phyloP scores from a whole-genome alignment of 495 filamentous ascomycete species.

The Cudoniella acicularis region DNA sequence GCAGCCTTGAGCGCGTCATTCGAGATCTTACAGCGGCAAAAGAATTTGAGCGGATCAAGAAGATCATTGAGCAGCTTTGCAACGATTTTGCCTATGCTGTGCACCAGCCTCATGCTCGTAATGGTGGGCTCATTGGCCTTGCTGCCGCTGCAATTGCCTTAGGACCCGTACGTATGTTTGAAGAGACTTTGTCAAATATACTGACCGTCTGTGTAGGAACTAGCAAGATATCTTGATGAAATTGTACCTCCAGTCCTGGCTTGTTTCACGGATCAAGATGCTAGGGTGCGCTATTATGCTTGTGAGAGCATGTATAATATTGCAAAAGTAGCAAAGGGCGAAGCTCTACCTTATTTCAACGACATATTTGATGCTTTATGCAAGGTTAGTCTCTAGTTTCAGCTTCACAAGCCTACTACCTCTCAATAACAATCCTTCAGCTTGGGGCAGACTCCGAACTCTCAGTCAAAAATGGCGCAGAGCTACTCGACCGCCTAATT shows the following conservation, averaged over 20 bases:
- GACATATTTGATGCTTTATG: slow-evolving; percentile 95
- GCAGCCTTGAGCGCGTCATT: slow-evolving; percentile 84
- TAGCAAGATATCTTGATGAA: slow-evolving; percentile 83
- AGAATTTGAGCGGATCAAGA: slow-evolving; percentile 73
- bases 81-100: slow-evolving; percentile 98
- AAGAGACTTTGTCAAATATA: background rate
- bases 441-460: slow-evolving; percentile 93
- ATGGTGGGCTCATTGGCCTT: slow-evolving; percentile 93
- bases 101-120: slow-evolving; percentile 94
- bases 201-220: slow-evolving; percentile 52
- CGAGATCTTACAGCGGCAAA: slow-evolving; percentile 74
- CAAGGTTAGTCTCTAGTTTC: slow-evolving; percentile 60
- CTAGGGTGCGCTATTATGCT: slow-evolving; percentile 95
- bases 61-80: slow-evolving; percentile 91
- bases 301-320: slow-evolving; percentile 99
- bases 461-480: slow-evolving; percentile 97
- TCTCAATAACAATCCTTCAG: slow-evolving; percentile 46
- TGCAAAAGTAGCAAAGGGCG: slow-evolving; percentile 97
- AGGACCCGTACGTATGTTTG: slow-evolving; percentile 76
- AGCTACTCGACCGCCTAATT: slow-evolving; percentile 90
- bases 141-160: slow-evolving; percentile 96
- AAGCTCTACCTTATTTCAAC: slow-evolving; percentile 95
- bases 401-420: background rate
- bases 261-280: slow-evolving; percentile 98
- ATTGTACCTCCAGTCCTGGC: slow-evolving; percentile 98